Evolutionary conservation across 2,329 filamentous ascomycete species (phyloP).

Genomic region (Colletotrichum sp.): DNA sequence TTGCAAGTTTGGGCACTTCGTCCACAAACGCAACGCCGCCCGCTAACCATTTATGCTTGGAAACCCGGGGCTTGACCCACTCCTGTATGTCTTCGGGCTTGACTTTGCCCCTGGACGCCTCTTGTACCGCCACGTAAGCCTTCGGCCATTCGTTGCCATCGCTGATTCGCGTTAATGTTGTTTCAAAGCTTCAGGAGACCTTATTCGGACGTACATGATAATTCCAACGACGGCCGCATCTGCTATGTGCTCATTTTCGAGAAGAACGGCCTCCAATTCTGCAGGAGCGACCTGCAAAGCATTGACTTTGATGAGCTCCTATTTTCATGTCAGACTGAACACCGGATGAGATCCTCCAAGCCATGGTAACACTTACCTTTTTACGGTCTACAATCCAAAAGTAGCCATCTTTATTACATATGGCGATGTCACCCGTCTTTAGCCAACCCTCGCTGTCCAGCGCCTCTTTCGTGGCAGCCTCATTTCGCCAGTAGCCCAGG

Average conservation of each 20-base stretch:
- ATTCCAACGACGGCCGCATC: conserved; percentile 63
- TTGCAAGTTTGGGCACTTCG: conserved; percentile 60
- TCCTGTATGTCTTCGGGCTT: conserved; percentile 57
- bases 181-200: background rate
- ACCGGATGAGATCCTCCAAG: background rate
- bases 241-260: conserved; percentile 55
- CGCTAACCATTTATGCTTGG: conserved; percentile 56
- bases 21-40: conserved; percentile 61
- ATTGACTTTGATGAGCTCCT: conserved; percentile 66
- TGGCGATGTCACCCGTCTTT: conserved; percentile 63
- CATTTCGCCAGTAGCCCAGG: conserved; percentile 64
- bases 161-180: conserved; percentile 24
- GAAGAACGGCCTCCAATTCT: conserved; percentile 57
- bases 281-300: conserved; percentile 65
- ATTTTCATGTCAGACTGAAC: background rate
- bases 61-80: conserved; percentile 49
- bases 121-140: conserved; percentile 57
- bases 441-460: conserved; percentile 60
- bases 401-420: conserved; percentile 48
- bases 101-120: conserved; percentile 46
- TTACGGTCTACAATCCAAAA: conserved; percentile 56
- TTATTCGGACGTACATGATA: conserved; percentile 39
- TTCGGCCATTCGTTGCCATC: conserved; percentile 56
- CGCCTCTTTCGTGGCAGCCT: conserved; percentile 56
- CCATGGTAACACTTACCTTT: conserved; percentile 36